Conservation (phyloP, 176 grass and related monocot species). For the Juncus effusus region DNA sequence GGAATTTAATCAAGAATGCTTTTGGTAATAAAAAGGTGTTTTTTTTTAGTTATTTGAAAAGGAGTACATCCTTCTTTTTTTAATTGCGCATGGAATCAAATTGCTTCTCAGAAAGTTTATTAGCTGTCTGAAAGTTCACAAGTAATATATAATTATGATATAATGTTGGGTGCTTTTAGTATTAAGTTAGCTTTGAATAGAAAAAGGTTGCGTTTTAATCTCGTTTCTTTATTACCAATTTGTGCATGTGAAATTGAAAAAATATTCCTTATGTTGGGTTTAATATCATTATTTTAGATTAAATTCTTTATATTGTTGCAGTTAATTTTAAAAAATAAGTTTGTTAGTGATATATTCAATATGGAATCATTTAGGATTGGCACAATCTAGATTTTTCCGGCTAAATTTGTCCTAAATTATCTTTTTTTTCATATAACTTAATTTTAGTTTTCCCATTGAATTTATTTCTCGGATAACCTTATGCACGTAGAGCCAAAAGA, state of each 20-base stretch:
- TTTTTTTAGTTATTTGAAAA: too few species aligned
- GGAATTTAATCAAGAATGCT: too few species aligned
- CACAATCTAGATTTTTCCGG: neutral
- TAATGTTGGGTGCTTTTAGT: slow-evolving; percentile 6
- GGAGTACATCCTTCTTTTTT: too few species aligned
- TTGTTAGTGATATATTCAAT: neutral
- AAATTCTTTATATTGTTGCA: neutral
- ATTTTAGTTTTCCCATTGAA: neutral
- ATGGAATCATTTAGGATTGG: neutral
- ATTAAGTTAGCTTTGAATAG: neutral
- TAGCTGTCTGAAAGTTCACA: too few species aligned
- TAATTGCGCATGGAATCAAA: too few species aligned
- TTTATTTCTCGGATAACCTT: neutral
- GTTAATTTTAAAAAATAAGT: too few species aligned
- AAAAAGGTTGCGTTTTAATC: neutral
- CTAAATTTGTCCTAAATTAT: neutral
- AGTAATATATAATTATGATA: neutral
- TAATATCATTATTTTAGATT: neutral
- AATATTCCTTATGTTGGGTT: neutral
- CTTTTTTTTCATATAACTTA: neutral
- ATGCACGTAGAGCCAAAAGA: neutral
- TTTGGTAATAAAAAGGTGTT: too few species aligned
- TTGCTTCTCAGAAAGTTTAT: too few species aligned
- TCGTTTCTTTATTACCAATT: neutral
- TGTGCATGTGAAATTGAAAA: neutral